Conservation (phyloP, 2,329 filamentous ascomycete species). For the Aspergillus jensenii region DNA sequence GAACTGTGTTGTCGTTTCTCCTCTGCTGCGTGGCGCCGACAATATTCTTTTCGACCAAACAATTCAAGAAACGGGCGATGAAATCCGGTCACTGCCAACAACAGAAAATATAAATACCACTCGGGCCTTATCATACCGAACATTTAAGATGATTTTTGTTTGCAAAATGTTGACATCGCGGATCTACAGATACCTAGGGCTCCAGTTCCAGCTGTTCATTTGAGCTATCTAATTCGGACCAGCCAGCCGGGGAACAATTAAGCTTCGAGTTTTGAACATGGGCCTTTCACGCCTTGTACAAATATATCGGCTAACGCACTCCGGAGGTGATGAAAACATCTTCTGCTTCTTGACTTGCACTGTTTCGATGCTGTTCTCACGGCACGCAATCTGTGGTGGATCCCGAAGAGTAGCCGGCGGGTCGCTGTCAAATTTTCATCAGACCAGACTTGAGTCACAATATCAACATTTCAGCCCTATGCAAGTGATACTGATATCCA, state of each 20-base stretch:
- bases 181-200: too few species aligned
- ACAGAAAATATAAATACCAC: too few species aligned
- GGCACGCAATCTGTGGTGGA: background rate
- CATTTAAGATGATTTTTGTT: too few species aligned
- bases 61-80: too few species aligned
- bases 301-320: background rate
- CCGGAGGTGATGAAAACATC: too few species aligned
- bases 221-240: background rate
- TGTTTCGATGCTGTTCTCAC: background rate
- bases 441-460: background rate
- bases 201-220: background rate
- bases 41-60: too few species aligned
- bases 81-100: too few species aligned
- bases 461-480: background rate
- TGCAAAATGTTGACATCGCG: too few species aligned
- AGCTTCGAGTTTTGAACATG: background rate
- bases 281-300: background rate
- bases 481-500: background rate
- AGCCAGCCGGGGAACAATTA: background rate
- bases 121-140: too few species aligned
- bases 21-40: too few species aligned
- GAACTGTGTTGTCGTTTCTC: too few species aligned
- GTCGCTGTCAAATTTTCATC: background rate
- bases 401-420: background rate
- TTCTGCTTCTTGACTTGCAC: background rate